These are phyloP conservation scores for Cryptococcus sp. DNA, from an alignment of 1,284 basidiomycete species.

Conservation along the genomic window DNA sequence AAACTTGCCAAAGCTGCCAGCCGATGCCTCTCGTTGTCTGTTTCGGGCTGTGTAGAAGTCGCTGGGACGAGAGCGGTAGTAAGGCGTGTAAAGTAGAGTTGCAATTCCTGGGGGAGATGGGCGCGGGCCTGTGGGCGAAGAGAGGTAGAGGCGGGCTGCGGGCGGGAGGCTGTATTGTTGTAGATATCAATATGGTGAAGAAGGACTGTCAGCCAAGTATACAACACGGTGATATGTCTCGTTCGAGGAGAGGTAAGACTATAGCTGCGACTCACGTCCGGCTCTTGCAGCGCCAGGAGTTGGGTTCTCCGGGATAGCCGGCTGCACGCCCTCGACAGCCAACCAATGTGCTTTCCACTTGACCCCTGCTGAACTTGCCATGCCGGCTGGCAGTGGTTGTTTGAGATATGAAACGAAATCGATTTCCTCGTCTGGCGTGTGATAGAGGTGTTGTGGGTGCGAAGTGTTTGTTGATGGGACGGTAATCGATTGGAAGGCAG, in stretches of 20 bases:
- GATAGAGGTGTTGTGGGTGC: slow-evolving; percentile 72
- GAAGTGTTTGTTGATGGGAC: slow-evolving; percentile 28
- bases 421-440: slow-evolving; percentile 95
- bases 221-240: no score
- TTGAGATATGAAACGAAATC: slow-evolving; percentile 89
- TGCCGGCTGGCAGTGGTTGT: slow-evolving; percentile 40
- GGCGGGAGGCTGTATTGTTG: slow-evolving; percentile 32
- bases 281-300: slow-evolving; percentile 55
- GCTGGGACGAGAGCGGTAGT: slow-evolving; percentile 76
- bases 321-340: slow-evolving; percentile 96
- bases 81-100: slow-evolving; percentile 91
- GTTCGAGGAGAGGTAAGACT: background rate
- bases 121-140: slow-evolving; percentile 67
- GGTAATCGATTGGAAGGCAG: slow-evolving; percentile 62
- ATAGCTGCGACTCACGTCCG: slow-evolving; percentile 31
- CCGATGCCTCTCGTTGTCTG: slow-evolving; percentile 60
- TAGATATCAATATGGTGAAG: background rate
- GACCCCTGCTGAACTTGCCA: slow-evolving; percentile 46
- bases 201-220: no score
- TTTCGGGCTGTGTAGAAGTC: slow-evolving; percentile 22
- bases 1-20: slow-evolving; percentile 88
- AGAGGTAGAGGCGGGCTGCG: slow-evolving; percentile 43
- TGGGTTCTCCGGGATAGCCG: slow-evolving; percentile 94
- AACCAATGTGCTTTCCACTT: slow-evolving; percentile 82
- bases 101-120: slow-evolving; percentile 89